A percentile compares a stretch with the other conserved stretches of the same genome.
phyloP scores from a whole-genome alignment of 2,329 filamentous ascomycete genomes.

The Xylariaceae sp. region DNA sequence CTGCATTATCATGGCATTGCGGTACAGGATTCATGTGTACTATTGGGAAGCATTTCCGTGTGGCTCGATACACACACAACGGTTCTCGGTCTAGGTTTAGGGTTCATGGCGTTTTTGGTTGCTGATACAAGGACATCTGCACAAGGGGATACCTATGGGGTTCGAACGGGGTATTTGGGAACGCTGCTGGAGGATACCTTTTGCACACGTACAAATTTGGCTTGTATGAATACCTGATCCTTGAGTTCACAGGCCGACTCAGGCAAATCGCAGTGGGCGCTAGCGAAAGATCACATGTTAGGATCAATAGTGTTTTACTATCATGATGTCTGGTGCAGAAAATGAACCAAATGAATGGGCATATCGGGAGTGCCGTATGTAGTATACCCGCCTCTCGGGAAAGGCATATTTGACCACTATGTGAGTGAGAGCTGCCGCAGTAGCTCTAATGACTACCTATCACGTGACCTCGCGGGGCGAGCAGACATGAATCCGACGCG shows the following conservation, averaged over 20 bases:
- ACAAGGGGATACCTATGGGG: slow-evolving; percentile 9
- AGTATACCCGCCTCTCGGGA: too few relatives aligned
- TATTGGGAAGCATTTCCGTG: slow-evolving; percentile 10
- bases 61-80: slow-evolving; percentile 14
- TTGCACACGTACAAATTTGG: slow-evolving; percentile 7
- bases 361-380: too few relatives aligned
- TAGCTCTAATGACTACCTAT: not conserved
- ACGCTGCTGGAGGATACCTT: slow-evolving; percentile 3
- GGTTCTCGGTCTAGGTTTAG: slow-evolving; percentile 14
- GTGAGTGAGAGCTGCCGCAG: too few relatives aligned
- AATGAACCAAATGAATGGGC: too few relatives aligned
- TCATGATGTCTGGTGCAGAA: too few relatives aligned
- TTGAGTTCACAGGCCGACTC: too few relatives aligned
- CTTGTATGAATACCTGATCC: slow-evolving; percentile 6
- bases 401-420: too few relatives aligned
- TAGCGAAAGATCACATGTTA: too few relatives aligned
- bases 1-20: slow-evolving; percentile 1
- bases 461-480: slow-evolving; percentile 15
- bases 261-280: too few relatives aligned
- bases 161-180: slow-evolving; percentile 10
- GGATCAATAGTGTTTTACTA: too few relatives aligned
- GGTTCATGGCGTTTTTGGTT: slow-evolving; percentile 14
- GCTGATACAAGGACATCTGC: slow-evolving; percentile 4
- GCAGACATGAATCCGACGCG: too few relatives aligned
- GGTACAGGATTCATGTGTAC: slow-evolving; percentile 12